Percentiles rank a stretch among this genome's conserved stretches.
Evolutionary conservation across 176 grass and related monocot genomes (phyloP).

Genomic region (Aegilops sharonensis): DNA sequence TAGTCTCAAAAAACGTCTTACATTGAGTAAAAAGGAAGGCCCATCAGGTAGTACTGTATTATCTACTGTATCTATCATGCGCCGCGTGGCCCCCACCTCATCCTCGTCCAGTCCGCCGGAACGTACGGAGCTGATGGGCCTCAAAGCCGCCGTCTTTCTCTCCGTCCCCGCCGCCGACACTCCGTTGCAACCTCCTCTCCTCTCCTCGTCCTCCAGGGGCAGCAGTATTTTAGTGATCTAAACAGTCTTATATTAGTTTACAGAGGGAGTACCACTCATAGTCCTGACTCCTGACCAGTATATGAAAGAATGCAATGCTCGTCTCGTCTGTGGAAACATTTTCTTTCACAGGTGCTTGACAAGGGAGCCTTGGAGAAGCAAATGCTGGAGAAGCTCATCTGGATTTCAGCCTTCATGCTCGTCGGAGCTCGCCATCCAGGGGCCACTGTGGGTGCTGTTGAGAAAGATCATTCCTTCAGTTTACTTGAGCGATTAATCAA

Average conservation of each 20-base stretch:
- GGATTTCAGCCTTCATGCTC: constrained; percentile 98
- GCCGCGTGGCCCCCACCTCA: too few relatives aligned
- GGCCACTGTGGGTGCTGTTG: constrained; percentile 73
- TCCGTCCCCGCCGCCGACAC: constrained; percentile 32
- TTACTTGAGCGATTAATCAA: neutral
- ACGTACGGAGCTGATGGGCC: constrained; percentile 1
- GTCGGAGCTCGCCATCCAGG: constrained; percentile 90
- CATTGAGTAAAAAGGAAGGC: too few relatives aligned
- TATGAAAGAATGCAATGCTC: too few relatives aligned
- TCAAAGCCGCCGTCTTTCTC: constrained; percentile 27
- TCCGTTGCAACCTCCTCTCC: constrained; percentile 1
- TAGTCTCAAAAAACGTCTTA: too few relatives aligned
- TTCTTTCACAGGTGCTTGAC: constrained; percentile 60
- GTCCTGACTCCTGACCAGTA: neutral
- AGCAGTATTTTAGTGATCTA: neutral
- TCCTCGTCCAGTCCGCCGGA: too few relatives aligned
- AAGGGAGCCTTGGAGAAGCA: constrained; percentile 89
- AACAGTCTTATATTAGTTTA: too few relatives aligned
- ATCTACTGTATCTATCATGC: too few relatives aligned
- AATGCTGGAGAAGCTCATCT: constrained; percentile 97
- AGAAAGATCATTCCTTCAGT: constrained; percentile 32
- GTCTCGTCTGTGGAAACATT: too few relatives aligned
- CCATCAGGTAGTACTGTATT: too few relatives aligned
- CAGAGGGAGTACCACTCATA: neutral
- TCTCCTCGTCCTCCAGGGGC: constrained; percentile 13